These are phyloP conservation scores for Boeremia lycopersici DNA, from an alignment of 2,329 filamentous ascomycete species.

Conservation along the genomic window DNA sequence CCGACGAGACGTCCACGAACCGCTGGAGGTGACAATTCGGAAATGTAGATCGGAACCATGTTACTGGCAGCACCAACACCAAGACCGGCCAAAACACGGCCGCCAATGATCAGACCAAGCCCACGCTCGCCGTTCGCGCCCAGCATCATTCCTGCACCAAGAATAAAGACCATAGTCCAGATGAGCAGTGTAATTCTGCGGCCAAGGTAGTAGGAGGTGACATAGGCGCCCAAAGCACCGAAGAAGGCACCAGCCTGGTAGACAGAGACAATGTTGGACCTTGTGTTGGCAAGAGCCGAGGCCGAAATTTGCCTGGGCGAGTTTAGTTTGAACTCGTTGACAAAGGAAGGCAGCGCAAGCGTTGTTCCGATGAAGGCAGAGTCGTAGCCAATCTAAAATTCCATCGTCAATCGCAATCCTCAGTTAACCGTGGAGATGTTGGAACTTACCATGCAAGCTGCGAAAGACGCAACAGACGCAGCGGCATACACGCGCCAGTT, in stretches of 20 bases:
- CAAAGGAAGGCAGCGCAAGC: constrained; percentile 71
- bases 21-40: constrained; percentile 62
- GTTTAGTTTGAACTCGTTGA: constrained; percentile 67
- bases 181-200: constrained; percentile 67
- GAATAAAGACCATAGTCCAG: constrained; percentile 66
- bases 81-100: constrained; percentile 62
- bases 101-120: constrained; percentile 63
- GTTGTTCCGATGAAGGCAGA: constrained; percentile 79
- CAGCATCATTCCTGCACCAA: constrained; percentile 74
- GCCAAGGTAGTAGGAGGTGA: constrained; percentile 69
- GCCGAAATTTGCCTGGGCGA: constrained; percentile 50
- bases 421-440: neutral
- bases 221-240: constrained; percentile 64
- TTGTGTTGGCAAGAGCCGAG: constrained; percentile 61
- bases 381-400: constrained; percentile 63
- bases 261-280: constrained; percentile 77
- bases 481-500: constrained; percentile 64
- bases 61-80: constrained; percentile 63
- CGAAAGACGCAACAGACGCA: constrained; percentile 60
- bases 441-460: constrained; percentile 52
- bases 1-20: constrained; percentile 65
- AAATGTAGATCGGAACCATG: constrained; percentile 64
- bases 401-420: constrained; percentile 54
- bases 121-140: constrained; percentile 50
- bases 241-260: constrained; percentile 87